Conservation (phyloP, 164 flowering plant species). For the Santalum album region DNA sequence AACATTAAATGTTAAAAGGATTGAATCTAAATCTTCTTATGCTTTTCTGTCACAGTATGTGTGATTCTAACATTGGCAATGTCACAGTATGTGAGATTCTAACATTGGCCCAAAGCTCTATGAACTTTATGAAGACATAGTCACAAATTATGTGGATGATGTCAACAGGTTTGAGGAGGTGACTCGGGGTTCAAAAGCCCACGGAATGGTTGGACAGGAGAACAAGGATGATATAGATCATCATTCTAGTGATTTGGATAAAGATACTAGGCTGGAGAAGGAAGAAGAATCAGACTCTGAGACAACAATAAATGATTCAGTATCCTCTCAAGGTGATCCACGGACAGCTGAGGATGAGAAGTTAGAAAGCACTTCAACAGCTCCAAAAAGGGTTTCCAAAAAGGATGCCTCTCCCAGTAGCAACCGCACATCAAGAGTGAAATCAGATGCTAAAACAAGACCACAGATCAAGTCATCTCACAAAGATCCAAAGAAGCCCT, state of each 20-base stretch:
- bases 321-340: slow-evolving; percentile 61
- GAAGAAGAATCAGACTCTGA: slow-evolving; percentile 68
- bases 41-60: slow-evolving; percentile 19
- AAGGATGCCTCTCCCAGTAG: slow-evolving; percentile 17
- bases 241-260: slow-evolving; percentile 39
- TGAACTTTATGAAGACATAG: slow-evolving; percentile 41
- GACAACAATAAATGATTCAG: slow-evolving; percentile 47
- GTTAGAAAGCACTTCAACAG: slow-evolving; percentile 26
- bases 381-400: slow-evolving; percentile 20
- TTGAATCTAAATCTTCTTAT: slow-evolving; percentile 19
- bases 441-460: slow-evolving; percentile 23
- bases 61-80: slow-evolving; percentile 28
- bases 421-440: slow-evolving; percentile 21
- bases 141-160: slow-evolving; percentile 46
- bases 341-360: slow-evolving; percentile 44
- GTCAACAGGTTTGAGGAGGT: slow-evolving; percentile 42
- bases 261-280: slow-evolving; percentile 30
- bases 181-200: slow-evolving; percentile 13
- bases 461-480: slow-evolving; percentile 17
- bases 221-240: slow-evolving; percentile 28
- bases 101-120: slow-evolving; percentile 28
- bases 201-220: slow-evolving; percentile 26
- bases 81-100: no score
- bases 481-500: slow-evolving; percentile 29
- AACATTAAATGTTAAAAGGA: slow-evolving; percentile 24